Conservation (phyloP, 163 green algal species). For the Volvox carteri region DNA sequence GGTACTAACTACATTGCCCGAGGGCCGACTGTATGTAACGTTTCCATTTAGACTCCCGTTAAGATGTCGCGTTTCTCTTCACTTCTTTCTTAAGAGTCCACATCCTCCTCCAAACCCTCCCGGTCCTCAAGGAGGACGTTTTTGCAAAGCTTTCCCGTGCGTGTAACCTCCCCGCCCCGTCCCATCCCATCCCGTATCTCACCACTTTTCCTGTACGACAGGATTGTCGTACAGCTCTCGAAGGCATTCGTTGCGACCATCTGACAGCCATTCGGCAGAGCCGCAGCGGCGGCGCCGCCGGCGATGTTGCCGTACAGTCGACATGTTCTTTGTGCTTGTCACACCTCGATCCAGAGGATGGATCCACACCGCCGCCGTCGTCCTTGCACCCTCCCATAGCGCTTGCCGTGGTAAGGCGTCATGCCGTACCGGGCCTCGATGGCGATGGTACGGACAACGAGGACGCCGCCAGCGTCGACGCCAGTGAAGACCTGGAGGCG, state of each 20-base stretch:
- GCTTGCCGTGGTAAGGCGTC: too few relatives aligned
- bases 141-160: too few relatives aligned
- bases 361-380: not conserved
- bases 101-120: too few relatives aligned
- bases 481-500: not conserved
- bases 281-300: not conserved
- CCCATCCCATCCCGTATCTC: too few relatives aligned
- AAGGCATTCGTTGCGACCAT: not conserved
- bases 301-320: not conserved
- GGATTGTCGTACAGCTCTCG: not conserved
- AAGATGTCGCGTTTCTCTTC: too few relatives aligned
- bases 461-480: not conserved
- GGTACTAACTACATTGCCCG: too few relatives aligned
- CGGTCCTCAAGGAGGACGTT: too few relatives aligned
- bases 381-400: not conserved
- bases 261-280: not conserved
- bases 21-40: too few relatives aligned
- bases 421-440: too few relatives aligned
- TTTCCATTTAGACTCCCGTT: too few relatives aligned
- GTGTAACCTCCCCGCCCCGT: too few relatives aligned
- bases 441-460: not conserved
- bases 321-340: slow-evolving; percentile 1
- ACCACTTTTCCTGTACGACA: not conserved
- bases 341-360: not conserved
- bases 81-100: too few relatives aligned